Evolutionary conservation across 1,139 yeast species (phyloP), one percentile per base, ranked within the genome.

Genomic region (Candida sp.): DNA sequence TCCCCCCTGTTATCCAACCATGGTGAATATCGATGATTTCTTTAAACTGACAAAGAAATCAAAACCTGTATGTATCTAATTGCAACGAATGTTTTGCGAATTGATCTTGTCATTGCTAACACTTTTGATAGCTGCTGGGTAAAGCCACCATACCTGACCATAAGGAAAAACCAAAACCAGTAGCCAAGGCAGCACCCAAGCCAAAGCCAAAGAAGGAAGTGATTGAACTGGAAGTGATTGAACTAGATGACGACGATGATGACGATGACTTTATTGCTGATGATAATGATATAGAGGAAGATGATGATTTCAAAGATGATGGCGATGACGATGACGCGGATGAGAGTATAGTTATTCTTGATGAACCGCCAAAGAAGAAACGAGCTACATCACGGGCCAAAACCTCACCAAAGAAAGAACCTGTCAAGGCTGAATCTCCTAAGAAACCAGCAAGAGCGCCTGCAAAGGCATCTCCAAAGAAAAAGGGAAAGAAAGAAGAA

Each of bases 221-320:
- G 11, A 58, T 65, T 49, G 61, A 61, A 49, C 44, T 65, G 31
- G 43, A 40, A 40, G 57, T 63, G 11, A 58, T 65, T 49, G 61
- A 61, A 49, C 44, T 65, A 33, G 43, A 40, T 40, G 34, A 30
- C 22, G 43, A 40, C 12, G 43, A 27, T 22, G 56, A 51, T 17
- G 59, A 54, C 23, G 60, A 50, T 34, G 43, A 54, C 49, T 47
- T 38, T 23, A 17, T 27, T 27, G 43, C 7, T 12, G 22, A 38
- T 26, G 43, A 40, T 28, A 28, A 30, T 28, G 43, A 40, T 40
- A 7, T 28, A n/a, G 34, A 40, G 11, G 43, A 40, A 8, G 28
- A 25, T 12, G 67, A 60, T 27, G 57, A 51, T 32, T 47, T 47
- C 22, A 48, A 49, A 31, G 59, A 52, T 28, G 54, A 44, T 35